Percentiles rank a stretch among this genome's conserved stretches.
Evolutionary conservation across 495 filamentous ascomycete species (phyloP).

Genomic region (Aspergillus nanangensis): DNA sequence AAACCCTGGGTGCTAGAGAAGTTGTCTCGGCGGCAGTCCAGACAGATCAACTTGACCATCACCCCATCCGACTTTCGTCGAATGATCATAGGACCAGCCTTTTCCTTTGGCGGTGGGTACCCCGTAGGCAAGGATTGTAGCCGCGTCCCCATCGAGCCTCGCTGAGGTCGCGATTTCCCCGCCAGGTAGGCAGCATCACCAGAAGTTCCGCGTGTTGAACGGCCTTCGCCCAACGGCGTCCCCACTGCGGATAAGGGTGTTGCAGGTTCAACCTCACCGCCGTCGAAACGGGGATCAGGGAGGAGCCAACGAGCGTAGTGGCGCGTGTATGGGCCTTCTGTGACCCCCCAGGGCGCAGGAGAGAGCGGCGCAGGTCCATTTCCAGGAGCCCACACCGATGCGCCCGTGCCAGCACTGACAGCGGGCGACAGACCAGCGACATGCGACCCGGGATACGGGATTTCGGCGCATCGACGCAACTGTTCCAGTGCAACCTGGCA

Average conservation of each 20-base stretch:
- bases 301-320: constrained; percentile 95
- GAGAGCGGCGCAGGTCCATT: constrained; percentile 55
- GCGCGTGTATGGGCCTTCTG: constrained; percentile 84
- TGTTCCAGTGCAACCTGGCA: constrained; percentile 95
- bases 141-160: constrained; percentile 55
- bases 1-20: constrained; percentile 96
- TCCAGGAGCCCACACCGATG: constrained; percentile 55
- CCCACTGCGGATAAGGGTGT: constrained; percentile 26
- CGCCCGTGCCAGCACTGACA: constrained; percentile 67
- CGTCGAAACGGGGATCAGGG: constrained; percentile 83
- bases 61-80: constrained; percentile 57
- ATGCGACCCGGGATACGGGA: constrained; percentile 76
- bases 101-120: constrained; percentile 66
- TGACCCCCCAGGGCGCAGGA: constrained; percentile 80
- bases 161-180: constrained; percentile 58
- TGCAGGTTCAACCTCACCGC: constrained; percentile 42
- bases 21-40: constrained; percentile 81
- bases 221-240: constrained; percentile 47
- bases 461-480: constrained; percentile 82
- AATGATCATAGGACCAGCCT: constrained; percentile 55
- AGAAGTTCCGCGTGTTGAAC: constrained; percentile 69
- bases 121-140: constrained; percentile 70
- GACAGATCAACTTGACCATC: constrained; percentile 76
- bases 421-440: constrained; percentile 55
- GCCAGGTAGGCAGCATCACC: constrained; percentile 50